Conservation (phyloP, 768 basidiomycete species). For the Lactarius indigo region DNA sequence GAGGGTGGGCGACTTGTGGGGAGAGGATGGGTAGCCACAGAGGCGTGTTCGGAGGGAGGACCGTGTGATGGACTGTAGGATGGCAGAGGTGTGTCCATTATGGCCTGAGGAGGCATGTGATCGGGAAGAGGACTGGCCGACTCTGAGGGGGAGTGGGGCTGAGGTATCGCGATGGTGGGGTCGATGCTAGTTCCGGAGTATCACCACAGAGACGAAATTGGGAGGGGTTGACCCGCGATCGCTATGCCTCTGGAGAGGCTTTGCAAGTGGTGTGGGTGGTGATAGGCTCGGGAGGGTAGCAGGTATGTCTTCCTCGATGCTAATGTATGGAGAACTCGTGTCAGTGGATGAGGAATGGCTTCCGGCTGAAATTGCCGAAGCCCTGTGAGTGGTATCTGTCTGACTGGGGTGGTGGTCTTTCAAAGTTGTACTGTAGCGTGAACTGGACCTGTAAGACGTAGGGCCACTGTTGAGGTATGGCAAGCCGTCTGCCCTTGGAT, state of each 20-base stretch:
- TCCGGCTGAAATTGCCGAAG: slow-evolving; percentile 34
- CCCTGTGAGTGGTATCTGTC: slow-evolving; percentile 36
- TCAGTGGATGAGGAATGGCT: slow-evolving; percentile 27
- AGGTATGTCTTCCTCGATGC: slow-evolving; percentile 11
- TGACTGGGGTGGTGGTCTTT: slow-evolving; percentile 21
- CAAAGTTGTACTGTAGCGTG: slow-evolving; percentile 20
- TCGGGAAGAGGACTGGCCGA: slow-evolving; percentile 20
- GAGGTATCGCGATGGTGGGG: slow-evolving; percentile 18
- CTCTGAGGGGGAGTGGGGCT: slow-evolving; percentile 25
- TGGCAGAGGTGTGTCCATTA: not conserved
- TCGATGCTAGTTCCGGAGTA: slow-evolving; percentile 1
- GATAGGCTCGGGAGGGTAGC: not conserved
- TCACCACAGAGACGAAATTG: slow-evolving; percentile 5
- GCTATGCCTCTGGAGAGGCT: slow-evolving; percentile 3
- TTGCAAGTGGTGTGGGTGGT: slow-evolving; percentile 3
- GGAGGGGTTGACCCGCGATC: not conserved
- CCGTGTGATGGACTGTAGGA: slow-evolving; percentile 3
- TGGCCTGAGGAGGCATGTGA: slow-evolving; percentile 10
- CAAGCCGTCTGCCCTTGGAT: slow-evolving; percentile 25
- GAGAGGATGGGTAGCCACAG: slow-evolving; percentile 2
- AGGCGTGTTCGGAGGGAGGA: slow-evolving; percentile 14
- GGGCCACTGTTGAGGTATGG: slow-evolving; percentile 8
- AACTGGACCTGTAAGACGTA: slow-evolving; percentile 15
- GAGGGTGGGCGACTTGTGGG: slow-evolving; percentile 9
- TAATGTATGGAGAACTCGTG: slow-evolving; percentile 18